Conservation (phyloP, 768 basidiomycete genomes). For the Ephemerocybe angulata region DNA sequence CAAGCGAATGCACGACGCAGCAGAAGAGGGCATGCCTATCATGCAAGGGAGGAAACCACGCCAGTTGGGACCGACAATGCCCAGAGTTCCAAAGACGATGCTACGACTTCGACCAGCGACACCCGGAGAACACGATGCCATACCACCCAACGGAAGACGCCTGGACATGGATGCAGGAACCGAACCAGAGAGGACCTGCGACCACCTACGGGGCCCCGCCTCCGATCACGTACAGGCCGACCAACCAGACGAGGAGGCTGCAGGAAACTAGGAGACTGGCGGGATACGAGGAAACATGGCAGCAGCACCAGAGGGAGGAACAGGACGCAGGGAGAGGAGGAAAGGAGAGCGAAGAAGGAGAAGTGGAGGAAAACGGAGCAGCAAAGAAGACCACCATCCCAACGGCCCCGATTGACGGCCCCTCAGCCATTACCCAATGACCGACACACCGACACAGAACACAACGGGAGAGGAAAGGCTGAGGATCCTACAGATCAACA, state of each 20-base stretch:
- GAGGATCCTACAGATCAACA: slow-evolving; percentile 15
- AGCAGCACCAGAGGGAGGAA: too few relatives aligned
- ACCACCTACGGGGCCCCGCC: too few relatives aligned
- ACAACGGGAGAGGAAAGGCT: background rate
- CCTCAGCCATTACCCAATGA: too few relatives aligned
- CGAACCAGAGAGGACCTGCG: background rate
- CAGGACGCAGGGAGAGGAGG: too few relatives aligned
- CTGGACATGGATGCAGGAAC: slow-evolving; percentile 16
- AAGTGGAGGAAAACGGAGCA: background rate
- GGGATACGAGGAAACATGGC: too few relatives aligned
- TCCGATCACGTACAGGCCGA: too few relatives aligned
- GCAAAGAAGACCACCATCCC: too few relatives aligned
- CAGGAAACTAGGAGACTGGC: too few relatives aligned
- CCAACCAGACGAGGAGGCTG: too few relatives aligned
- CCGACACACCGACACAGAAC: too few relatives aligned
- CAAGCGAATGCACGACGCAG: slow-evolving; percentile 3
- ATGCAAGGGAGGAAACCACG: slow-evolving; percentile 14
- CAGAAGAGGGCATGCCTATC: slow-evolving; percentile 9
- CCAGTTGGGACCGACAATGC: slow-evolving; percentile 18
- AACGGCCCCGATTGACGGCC: too few relatives aligned
- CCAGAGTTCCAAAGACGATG: slow-evolving; percentile 15
- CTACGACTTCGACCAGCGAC: slow-evolving; percentile 4
- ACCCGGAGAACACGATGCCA: slow-evolving; percentile 19
- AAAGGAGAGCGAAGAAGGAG: background rate
- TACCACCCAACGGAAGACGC: too few relatives aligned